These are phyloP conservation scores for Xanthoconium separans DNA, from an alignment of 1,284 basidiomycete species.

Conservation along the genomic window DNA sequence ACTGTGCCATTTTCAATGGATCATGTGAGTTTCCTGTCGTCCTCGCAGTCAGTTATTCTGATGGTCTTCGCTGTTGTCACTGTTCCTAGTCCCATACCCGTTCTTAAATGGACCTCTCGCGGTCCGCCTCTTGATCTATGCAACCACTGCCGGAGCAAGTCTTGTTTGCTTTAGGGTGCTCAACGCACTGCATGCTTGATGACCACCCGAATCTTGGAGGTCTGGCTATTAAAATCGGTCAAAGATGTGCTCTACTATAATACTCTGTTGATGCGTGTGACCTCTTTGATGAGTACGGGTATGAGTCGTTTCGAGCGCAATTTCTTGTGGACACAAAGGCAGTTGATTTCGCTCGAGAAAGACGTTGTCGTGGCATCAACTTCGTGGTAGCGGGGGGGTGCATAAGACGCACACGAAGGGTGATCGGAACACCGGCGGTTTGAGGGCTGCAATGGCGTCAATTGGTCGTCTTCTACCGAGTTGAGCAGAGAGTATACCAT, in stretches of 20 bases:
- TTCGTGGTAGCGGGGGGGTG: not conserved
- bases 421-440: constrained; percentile 89
- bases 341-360: constrained; percentile 93
- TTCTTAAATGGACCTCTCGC: too few species aligned
- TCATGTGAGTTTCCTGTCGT: too few species aligned
- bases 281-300: constrained; percentile 97
- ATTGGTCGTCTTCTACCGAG: not conserved
- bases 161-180: too few species aligned
- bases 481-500: constrained; percentile 59
- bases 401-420: constrained; percentile 65
- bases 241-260: too few species aligned
- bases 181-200: not conserved
- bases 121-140: too few species aligned
- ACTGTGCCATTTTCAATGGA: too few species aligned
- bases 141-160: too few species aligned
- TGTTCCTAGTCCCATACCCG: too few species aligned
- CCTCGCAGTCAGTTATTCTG: too few species aligned
- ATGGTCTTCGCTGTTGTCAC: too few species aligned
- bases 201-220: not conserved
- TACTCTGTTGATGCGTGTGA: constrained; percentile 60
- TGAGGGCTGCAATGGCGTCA: constrained; percentile 66
- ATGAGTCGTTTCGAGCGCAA: constrained; percentile 93
- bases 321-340: constrained; percentile 98
- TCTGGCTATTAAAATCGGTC: too few species aligned
- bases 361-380: constrained; percentile 43